These are phyloP conservation scores for Phytophthora colocasiae DNA, from an alignment of 352 stramenopile genomes.

Conservation along the genomic window DNA sequence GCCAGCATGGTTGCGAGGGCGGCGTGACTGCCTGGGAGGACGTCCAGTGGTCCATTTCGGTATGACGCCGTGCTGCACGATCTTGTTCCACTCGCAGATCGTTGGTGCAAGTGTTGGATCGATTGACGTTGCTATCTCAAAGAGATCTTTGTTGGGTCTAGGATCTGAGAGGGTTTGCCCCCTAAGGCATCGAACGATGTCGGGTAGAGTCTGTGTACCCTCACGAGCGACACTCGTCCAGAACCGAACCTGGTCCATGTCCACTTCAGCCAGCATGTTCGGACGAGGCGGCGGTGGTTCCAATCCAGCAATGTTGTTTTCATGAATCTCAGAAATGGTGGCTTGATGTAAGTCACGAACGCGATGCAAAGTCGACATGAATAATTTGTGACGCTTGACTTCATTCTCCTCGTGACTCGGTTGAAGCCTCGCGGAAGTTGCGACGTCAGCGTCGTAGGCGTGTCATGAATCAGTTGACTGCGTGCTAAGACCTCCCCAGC, in stretches of 20 bases:
- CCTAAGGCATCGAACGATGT: neutral
- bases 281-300: no score
- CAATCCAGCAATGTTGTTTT: neutral
- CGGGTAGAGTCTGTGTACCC: neutral
- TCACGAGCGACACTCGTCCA: neutral
- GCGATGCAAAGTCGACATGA: no score
- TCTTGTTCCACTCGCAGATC: neutral
- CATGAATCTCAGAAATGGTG: no score
- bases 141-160: conserved; percentile 19
- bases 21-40: neutral
- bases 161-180: conserved; percentile 10
- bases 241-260: conserved; percentile 5
- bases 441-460: no score
- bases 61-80: neutral
- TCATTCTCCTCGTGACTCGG: no score
- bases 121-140: neutral
- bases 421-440: no score
- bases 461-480: conserved; percentile 16
- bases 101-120: neutral
- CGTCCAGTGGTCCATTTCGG: neutral
- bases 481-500: conserved; percentile 1
- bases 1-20: no score
- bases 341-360: no score
- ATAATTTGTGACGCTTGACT: no score
- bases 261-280: neutral